Evolutionary conservation across 2,329 filamentous ascomycete species (phyloP).

Genomic region (Aspergillus latus): DNA sequence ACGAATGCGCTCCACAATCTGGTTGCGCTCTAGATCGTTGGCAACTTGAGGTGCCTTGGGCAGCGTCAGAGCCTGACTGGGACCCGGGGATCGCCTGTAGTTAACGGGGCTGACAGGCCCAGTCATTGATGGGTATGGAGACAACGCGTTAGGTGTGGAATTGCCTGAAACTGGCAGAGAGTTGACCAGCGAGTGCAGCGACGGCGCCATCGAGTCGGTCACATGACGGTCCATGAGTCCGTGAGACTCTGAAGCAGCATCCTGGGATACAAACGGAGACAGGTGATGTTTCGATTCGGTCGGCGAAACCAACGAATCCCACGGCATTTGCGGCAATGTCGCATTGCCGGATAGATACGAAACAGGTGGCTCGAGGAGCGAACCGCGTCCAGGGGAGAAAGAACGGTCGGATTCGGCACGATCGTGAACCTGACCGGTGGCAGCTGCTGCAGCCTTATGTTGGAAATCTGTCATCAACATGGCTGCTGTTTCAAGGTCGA

Average conservation of each 20-base stretch:
- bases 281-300: slow-evolving; percentile 69
- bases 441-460: slow-evolving; percentile 81
- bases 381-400: slow-evolving; percentile 69
- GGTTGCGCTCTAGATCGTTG: slow-evolving; percentile 79
- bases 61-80: slow-evolving; percentile 62
- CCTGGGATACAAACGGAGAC: slow-evolving; percentile 66
- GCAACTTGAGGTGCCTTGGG: slow-evolving; percentile 76
- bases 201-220: slow-evolving; percentile 62
- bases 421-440: slow-evolving; percentile 51
- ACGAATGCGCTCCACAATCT: slow-evolving; percentile 83
- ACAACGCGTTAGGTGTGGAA: slow-evolving; percentile 70
- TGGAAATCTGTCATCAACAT: slow-evolving; percentile 99
- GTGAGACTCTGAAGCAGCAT: slow-evolving; percentile 56
- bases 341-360: slow-evolving; percentile 77
- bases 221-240: slow-evolving; percentile 66
- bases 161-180: slow-evolving; percentile 68
- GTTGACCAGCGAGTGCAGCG: slow-evolving; percentile 70
- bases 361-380: slow-evolving; percentile 74
- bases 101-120: slow-evolving; percentile 68
- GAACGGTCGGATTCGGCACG: slow-evolving; percentile 55
- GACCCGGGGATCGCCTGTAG: slow-evolving; percentile 68
- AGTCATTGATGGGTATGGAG: slow-evolving; percentile 68
- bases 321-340: slow-evolving; percentile 81
- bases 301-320: slow-evolving; percentile 81
- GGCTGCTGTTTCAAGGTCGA: slow-evolving; percentile 94